Base-by-base conservation (phyloP, 192 early-diverging fungal genomes). In the Chytriomyces hyalinus region DNA sequence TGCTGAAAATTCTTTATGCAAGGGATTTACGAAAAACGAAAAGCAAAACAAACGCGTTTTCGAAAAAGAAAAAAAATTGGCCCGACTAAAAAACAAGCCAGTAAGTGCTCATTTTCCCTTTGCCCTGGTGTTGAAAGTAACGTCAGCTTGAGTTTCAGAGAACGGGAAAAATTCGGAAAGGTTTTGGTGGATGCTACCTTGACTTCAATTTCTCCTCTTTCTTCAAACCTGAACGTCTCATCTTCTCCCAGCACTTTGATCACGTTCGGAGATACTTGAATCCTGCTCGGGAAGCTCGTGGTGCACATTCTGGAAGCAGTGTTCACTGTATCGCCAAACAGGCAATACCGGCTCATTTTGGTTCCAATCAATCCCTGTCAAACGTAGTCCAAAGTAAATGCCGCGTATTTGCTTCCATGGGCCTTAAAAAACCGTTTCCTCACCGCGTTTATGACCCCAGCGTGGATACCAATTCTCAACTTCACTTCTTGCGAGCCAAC, bases 291-390 rank as follows among this genome's bases (percentile, higher is more conserved):
- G 48, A 65, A 11, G 9, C 78, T 63, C 24, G 77, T 80, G 17
- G 78, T 70, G 49, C 83, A 84, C 78, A 84, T 81, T 50, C 76
- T n/a, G 36, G 63, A 74, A 24, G 81, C 81, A 6, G 75, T 83
- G 61, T 78, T 81, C n/a, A 81, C 78, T 6, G 81, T 81, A 70
- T 84, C 79, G 28, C 83, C 80, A 73, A 84, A 84, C 48, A 84
- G 36, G 67, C 82, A 81, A 63, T 84, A 84, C n/a, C 79, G 51
- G 15, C 83, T 80, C 81, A 84, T 83, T 36, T 84, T 84, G 50
- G 67, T 75, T 64, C 83, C 83, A 51, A 84, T 76, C 4, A 84
- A 70, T 24, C 83, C 83, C 26, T 84, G 61, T 44, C 79, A 66
- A 71, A 64, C 11, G 44, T 48, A 36, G 15, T 26, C 69, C 0